phyloP scores from a whole-genome alignment of 2,329 filamentous ascomycete genomes.

The Botrytis galanthina region DNA sequence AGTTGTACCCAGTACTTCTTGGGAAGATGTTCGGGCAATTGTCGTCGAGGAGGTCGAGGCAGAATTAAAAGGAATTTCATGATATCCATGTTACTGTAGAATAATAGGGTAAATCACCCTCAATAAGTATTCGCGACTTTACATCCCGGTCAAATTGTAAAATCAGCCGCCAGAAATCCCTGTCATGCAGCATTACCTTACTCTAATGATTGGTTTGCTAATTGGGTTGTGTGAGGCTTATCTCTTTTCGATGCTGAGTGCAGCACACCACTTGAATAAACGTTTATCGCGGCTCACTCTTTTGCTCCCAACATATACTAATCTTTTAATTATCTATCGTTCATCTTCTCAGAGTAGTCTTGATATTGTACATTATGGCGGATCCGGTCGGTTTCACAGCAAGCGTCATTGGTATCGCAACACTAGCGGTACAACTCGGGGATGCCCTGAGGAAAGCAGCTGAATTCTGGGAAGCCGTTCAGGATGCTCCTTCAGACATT shows the following conservation, averaged over 20 bases:
- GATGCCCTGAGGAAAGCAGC: conserved; percentile 20
- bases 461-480: conserved; percentile 22
- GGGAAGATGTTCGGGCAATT: conserved; percentile 72
- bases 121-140: neutral
- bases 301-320: neutral
- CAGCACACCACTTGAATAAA: neutral
- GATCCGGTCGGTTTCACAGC: conserved; percentile 19
- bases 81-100: conserved; percentile 15
- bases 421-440: conserved; percentile 21
- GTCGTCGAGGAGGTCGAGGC: conserved; percentile 71
- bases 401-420: conserved; percentile 21
- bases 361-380: neutral
- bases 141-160: neutral
- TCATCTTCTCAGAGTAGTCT: neutral
- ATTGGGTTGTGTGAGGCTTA: neutral
- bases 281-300: neutral
- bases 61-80: conserved; percentile 48
- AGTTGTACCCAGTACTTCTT: conserved; percentile 56
- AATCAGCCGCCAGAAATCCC: neutral
- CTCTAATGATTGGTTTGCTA: neutral
- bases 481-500: conserved; percentile 24
- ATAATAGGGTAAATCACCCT: neutral
- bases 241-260: neutral
- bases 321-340: no score
- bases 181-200: neutral